Evolutionary conservation across 495 filamentous ascomycete genomes (phyloP).

Genomic region (Aspergillus carlsbadensis): DNA sequence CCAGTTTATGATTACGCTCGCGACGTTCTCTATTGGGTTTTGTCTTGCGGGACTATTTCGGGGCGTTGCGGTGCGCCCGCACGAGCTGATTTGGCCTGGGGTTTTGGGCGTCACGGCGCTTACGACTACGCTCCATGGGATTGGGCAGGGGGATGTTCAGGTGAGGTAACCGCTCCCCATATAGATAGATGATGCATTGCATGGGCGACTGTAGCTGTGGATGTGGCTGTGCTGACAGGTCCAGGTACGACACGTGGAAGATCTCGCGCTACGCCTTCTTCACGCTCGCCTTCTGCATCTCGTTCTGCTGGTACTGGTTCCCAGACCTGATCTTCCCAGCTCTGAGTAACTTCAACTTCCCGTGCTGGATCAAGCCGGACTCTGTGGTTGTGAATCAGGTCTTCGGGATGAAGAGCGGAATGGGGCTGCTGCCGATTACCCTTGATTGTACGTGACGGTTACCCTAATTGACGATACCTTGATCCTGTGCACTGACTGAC

Average conservation of each 20-base stretch:
- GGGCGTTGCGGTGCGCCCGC: slow-evolving; percentile 74
- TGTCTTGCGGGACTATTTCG: slow-evolving; percentile 55
- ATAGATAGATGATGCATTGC: too few relatives aligned
- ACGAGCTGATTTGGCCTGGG: slow-evolving; percentile 83
- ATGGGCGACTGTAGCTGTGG: slow-evolving; percentile 34
- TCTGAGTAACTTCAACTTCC: slow-evolving; percentile 78
- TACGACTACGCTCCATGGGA: slow-evolving; percentile 73
- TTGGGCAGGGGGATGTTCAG: slow-evolving; percentile 13
- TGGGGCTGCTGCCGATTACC: slow-evolving; percentile 77
- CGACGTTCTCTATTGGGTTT: slow-evolving; percentile 53
- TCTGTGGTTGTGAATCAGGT: slow-evolving; percentile 76
- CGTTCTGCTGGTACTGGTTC: slow-evolving; percentile 72
- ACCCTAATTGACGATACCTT: slow-evolving; percentile 31
- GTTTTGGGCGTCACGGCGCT: slow-evolving; percentile 80
- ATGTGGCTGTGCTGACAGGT: not conserved
- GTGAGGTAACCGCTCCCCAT: too few relatives aligned
- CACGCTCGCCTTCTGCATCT: slow-evolving; percentile 56
- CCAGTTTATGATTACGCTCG: slow-evolving; percentile 38
- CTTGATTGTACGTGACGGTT: slow-evolving; percentile 66
- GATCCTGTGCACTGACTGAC: too few relatives aligned
- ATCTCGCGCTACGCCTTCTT: slow-evolving; percentile 83
- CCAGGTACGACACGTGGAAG: slow-evolving; percentile 69
- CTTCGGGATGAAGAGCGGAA: slow-evolving; percentile 74
- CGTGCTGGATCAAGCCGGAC: slow-evolving; percentile 80
- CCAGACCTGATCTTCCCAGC: slow-evolving; percentile 78